phyloP scores from a whole-genome alignment of 2,329 filamentous ascomycete genomes.

The Colletotrichum karsti region DNA sequence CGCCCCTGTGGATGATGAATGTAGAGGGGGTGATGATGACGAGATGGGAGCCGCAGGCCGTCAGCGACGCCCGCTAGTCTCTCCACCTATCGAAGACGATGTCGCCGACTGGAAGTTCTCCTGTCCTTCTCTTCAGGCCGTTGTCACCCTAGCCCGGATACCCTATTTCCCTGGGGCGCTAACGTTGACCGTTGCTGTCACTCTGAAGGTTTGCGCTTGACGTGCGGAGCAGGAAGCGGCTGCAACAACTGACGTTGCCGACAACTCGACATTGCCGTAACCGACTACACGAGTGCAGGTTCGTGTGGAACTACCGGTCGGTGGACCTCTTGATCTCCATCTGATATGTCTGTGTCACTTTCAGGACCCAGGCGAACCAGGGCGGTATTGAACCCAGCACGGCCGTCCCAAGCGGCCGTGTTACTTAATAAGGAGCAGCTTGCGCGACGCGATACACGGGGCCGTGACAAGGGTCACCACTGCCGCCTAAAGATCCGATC shows the following conservation, averaged over 20 bases:
- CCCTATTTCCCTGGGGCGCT: neutral
- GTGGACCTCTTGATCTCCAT: slow-evolving; percentile 23
- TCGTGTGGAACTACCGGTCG: slow-evolving; percentile 16
- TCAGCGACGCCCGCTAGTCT: neutral
- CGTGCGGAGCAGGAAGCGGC: slow-evolving; percentile 13
- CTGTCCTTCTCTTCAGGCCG: neutral
- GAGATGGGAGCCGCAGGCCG: neutral
- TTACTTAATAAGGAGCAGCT: slow-evolving; percentile 30
- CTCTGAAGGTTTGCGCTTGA: slow-evolving; percentile 22
- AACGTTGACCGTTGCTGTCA: slow-evolving; percentile 20
- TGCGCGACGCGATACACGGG: slow-evolving; percentile 27
- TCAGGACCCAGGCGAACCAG: slow-evolving; percentile 4
- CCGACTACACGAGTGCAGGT: neutral
- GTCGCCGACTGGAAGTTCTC: neutral
- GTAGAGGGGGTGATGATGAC: neutral
- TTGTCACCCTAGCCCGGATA: neutral
- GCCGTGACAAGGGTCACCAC: slow-evolving; percentile 22
- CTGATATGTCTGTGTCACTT: slow-evolving; percentile 25
- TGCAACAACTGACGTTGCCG: slow-evolving; percentile 24
- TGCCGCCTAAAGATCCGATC: slow-evolving; percentile 20
- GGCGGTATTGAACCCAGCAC: slow-evolving; percentile 15
- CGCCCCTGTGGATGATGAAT: neutral
- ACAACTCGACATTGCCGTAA: slow-evolving; percentile 3
- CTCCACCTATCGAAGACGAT: neutral
- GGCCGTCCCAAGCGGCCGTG: slow-evolving; percentile 19